Percentiles rank a stretch among this genome's conserved stretches.
Evolutionary conservation across 345 rosid genomes (phyloP).

Genomic region (Bruguiera parviflora): DNA sequence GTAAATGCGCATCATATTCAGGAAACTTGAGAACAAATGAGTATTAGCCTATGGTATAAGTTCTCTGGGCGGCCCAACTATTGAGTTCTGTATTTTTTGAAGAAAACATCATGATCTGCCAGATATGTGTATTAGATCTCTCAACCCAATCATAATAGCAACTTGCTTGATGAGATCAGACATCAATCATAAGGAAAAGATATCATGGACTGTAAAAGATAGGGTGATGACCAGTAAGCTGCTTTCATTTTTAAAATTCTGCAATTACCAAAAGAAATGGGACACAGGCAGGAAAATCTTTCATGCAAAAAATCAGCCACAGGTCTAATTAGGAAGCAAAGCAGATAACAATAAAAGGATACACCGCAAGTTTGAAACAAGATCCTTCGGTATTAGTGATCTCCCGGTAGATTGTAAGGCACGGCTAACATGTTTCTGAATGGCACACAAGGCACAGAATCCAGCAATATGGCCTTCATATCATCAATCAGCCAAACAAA

Average conservation of each 20-base stretch:
- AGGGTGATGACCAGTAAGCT: background rate
- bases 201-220: background rate
- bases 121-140: background rate
- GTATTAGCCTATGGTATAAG: background rate
- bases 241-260: background rate
- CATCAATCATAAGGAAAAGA: background rate
- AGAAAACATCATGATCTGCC: background rate
- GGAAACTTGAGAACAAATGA: too few species aligned
- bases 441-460: slow-evolving; percentile 95
- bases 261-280: background rate
- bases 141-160: background rate
- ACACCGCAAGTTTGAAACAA: slow-evolving; percentile 90
- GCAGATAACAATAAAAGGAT: slow-evolving; percentile 39
- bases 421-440: slow-evolving; percentile 85
- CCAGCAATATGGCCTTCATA: slow-evolving; percentile 85
- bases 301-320: background rate
- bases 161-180: background rate
- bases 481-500: slow-evolving; percentile 25
- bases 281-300: too few species aligned
- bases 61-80: background rate
- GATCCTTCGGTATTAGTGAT: slow-evolving; percentile 72
- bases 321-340: background rate
- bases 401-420: slow-evolving; percentile 73
- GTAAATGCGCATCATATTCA: background rate
- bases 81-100: background rate